A percentile compares a stretch with the other conserved stretches of the same genome.
These are phyloP conservation scores for Medicago truncatula DNA, from an alignment of 306 rosid species.

Conservation along the genomic window MtrunA17r5.0-ANR NC_053047.1:40714001-40714500, in stretches of 20 bases:
- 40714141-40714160: conserved; percentile 85
- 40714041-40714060: conserved; percentile 69
- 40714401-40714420: too few relatives aligned
- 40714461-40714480: too few relatives aligned
- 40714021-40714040: conserved; percentile 95
- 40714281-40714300: conserved; percentile 97
- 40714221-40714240: conserved; percentile 91
- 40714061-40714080: conserved; percentile 78
- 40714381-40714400: too few relatives aligned
- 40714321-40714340: too few relatives aligned
- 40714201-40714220: conserved; percentile 94
- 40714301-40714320: too few relatives aligned
- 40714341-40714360: too few relatives aligned
- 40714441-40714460: too few relatives aligned
- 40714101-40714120: conserved; percentile 94
- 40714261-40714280: conserved; percentile 91
- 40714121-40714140: conserved; percentile 91
- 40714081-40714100: conserved; percentile 80
- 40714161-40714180: conserved; percentile 94
- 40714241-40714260: conserved; percentile 96
- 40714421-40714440: too few relatives aligned
- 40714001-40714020: conserved; percentile 84
- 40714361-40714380: too few relatives aligned
- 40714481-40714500: too few relatives aligned
- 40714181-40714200: conserved; percentile 92